These are phyloP conservation scores for Apiospora aurea DNA, from an alignment of 2,329 filamentous ascomycete genomes.

Conservation along the genomic window DNA sequence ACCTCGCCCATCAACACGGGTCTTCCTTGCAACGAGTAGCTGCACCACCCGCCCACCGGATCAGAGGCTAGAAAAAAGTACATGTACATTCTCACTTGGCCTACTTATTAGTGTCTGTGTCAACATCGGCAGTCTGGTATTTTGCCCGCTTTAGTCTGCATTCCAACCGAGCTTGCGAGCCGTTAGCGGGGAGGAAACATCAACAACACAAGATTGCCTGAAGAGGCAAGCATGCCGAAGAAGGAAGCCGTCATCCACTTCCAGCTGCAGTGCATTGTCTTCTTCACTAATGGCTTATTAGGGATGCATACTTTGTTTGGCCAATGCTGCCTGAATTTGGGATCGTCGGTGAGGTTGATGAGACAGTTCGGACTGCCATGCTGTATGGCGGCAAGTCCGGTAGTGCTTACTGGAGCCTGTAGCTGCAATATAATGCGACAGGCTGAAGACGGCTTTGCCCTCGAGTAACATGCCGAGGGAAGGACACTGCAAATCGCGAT, in stretches of 20 bases:
- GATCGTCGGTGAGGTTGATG: constrained; percentile 18
- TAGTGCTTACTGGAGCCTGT: constrained; percentile 16
- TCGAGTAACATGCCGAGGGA: not conserved
- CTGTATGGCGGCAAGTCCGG: constrained; percentile 14
- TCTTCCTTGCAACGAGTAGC: constrained; percentile 12
- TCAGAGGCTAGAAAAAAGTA: not conserved
- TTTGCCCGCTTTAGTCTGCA: not conserved
- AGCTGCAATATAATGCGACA: constrained; percentile 4
- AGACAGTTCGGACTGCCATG: not conserved
- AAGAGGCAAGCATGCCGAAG: not conserved
- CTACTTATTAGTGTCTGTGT: not conserved
- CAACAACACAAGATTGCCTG: not conserved
- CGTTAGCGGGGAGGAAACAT: constrained; percentile 6
- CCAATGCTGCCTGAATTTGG: constrained; percentile 12
- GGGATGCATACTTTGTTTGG: constrained; percentile 14
- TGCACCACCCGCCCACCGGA: not conserved
- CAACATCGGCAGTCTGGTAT: constrained; percentile 16
- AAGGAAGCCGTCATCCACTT: not conserved
- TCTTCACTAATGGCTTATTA: not conserved
- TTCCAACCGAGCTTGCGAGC: constrained; percentile 1
- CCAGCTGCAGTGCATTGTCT: not conserved
- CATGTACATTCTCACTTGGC: not conserved
- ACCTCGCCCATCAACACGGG: constrained; percentile 10
- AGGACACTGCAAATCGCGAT: not conserved
- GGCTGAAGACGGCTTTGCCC: not conserved